phyloP scores from a whole-genome alignment of 129 eudicot species.

The Silybum marianum region DNA sequence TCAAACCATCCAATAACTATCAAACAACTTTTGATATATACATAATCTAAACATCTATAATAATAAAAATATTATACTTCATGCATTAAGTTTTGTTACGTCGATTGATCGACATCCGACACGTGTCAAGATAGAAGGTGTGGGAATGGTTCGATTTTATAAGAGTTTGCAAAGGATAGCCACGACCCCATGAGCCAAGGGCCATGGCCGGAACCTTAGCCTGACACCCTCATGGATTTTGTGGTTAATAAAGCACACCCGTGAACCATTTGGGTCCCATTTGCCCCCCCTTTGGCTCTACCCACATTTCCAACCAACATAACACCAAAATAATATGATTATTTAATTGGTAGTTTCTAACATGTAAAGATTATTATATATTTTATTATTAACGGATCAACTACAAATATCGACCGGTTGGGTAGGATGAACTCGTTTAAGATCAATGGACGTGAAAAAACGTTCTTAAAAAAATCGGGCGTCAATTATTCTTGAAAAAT shows the following conservation, averaged over 20 bases:
- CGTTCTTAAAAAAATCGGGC: too few species aligned
- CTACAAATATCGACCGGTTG: neutral
- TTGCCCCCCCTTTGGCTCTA: slow-evolving; percentile 27
- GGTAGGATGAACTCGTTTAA: too few species aligned
- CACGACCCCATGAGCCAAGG: slow-evolving; percentile 12
- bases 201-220: slow-evolving; percentile 24
- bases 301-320: slow-evolving; percentile 30
- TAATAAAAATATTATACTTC: neutral
- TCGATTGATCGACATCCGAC: slow-evolving; percentile 8
- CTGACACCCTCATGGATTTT: slow-evolving; percentile 41
- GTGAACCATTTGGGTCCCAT: slow-evolving; percentile 70
- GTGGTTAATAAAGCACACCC: slow-evolving; percentile 57
- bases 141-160: slow-evolving; percentile 10
- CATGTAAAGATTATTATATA: neutral
- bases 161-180: slow-evolving; percentile 30
- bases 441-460: neutral
- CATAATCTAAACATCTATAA: neutral
- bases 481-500: too few species aligned
- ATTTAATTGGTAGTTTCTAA: neutral
- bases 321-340: slow-evolving; percentile 17
- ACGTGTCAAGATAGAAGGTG: slow-evolving; percentile 29
- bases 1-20: too few species aligned
- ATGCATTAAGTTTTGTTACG: neutral
- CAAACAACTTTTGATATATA: neutral
- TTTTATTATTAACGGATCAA: neutral